Evolutionary conservation across 2,329 filamentous ascomycete species (phyloP).

Genomic region (Colletotrichum sp.): DNA sequence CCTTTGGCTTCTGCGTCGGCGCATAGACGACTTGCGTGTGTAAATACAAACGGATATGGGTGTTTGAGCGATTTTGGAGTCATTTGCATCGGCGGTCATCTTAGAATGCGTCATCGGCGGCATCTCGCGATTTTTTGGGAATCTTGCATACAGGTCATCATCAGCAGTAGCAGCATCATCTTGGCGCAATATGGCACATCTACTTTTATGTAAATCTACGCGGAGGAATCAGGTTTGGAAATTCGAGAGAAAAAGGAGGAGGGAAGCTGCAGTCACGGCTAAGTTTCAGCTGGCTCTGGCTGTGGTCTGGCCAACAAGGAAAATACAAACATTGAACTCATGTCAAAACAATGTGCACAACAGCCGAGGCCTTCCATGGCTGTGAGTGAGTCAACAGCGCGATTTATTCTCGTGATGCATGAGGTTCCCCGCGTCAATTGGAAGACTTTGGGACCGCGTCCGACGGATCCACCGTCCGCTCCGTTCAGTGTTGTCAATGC

Average conservation of each 20-base stretch:
- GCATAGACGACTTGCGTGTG: constrained; percentile 7
- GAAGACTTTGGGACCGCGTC: background rate
- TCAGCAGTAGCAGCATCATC: background rate
- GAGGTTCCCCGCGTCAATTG: background rate
- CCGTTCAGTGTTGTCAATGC: background rate
- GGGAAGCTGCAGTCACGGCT: background rate
- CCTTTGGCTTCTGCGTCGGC: constrained; percentile 64
- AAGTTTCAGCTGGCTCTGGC: background rate
- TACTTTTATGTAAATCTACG: background rate
- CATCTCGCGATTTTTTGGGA: background rate
- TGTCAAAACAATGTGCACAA: background rate
- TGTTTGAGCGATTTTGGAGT: constrained; percentile 17
- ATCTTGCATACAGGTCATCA: background rate
- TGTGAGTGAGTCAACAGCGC: background rate
- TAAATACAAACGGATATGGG: constrained; percentile 8
- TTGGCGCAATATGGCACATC: background rate
- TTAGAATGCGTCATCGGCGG: background rate
- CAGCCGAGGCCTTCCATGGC: background rate
- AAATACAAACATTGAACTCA: background rate
- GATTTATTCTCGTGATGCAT: background rate
- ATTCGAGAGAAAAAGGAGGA: background rate
- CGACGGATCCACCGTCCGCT: background rate
- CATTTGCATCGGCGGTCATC: background rate
- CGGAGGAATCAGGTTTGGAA: background rate
- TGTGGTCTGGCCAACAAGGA: background rate